Evolutionary conservation across 352 stramenopile species (phyloP), one percentile per base, ranked within the genome.

Genomic region (Phytophthora constricta): DNA sequence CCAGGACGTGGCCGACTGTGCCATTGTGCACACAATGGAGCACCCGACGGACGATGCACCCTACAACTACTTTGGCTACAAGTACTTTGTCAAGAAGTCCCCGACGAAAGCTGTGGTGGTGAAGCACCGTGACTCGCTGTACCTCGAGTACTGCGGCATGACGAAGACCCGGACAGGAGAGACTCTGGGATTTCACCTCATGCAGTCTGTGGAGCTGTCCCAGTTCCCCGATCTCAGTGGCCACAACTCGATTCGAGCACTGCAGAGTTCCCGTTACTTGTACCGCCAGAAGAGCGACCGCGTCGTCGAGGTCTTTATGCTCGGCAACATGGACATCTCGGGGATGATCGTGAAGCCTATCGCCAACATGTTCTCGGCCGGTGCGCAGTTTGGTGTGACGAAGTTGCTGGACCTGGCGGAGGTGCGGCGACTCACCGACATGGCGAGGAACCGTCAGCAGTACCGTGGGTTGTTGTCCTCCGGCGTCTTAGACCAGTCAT

Each of bases 21-120:
- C 76, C 20, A 68, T 85, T 14, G 65, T 87, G 28, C 58, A 82
- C 58, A 85, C 70, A 0, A 84, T 88, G 72, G 79, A 88, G 49
- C 26, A 65, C 23, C 80, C 80, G 26, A 78, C 70, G 11, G 51
- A 73, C 27, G 77, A 81, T 10, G 60, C 76, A 25, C 77, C 80
- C 25, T 85, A 78, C 56, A 74, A 75, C 37, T 86, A 76, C 52
- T 31, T 86, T 4, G 80, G 80, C 34, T 85, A 82, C 70, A 86
- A 85, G 68, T 84, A 79, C 56, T 85, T 88, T 53, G 77, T 88
- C 60, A 81, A 82, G 58, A 68, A 68, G 22, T 68, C 70, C 8
- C 74, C 73, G 7, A 76, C 62, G 1, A 71, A 79, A 53, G 50
- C 53, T 5, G 20, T 67, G 23, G 48, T 78, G 17, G 63, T 79